Percentiles rank a stretch among this genome's conserved stretches.
Conservation (phyloP, 257 asterid species). For the Scutellaria minor region DNA sequence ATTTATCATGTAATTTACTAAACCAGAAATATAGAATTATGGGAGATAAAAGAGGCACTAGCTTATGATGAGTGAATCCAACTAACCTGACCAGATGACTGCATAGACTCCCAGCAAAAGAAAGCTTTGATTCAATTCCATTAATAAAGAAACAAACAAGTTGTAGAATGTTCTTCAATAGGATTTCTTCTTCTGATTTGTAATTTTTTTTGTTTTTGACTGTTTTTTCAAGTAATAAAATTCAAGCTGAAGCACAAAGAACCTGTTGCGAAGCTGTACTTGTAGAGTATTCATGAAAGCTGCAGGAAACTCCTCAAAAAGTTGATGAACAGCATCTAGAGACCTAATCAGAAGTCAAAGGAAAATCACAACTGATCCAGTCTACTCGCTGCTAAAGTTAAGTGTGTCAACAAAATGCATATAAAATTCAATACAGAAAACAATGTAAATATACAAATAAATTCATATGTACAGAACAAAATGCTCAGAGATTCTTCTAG, state of each 20-base stretch:
- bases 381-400: background rate
- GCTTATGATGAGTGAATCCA: no score
- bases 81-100: no score
- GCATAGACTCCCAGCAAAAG: no score
- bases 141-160: no score
- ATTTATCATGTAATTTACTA: no score
- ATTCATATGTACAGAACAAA: conserved; percentile 2
- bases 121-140: no score
- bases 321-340: conserved; percentile 90
- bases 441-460: conserved; percentile 1
- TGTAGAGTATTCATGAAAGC: conserved; percentile 93
- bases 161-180: no score
- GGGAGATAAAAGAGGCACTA: no score
- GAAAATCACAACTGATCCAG: conserved; percentile 27
- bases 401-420: background rate
- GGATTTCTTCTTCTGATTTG: no score
- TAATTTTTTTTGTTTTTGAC: no score
- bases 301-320: conserved; percentile 85
- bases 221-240: background rate
- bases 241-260: conserved; percentile 29
- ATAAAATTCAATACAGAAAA: background rate
- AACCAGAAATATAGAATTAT: no score
- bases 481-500: conserved; percentile 11
- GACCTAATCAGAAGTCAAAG: conserved; percentile 82
- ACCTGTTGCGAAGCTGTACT: conserved; percentile 68